Evolutionary conservation across 2,329 filamentous ascomycete species (phyloP), one percentile per base, ranked within the genome.

Genomic region (Trichoderma atrobrunneum): DNA sequence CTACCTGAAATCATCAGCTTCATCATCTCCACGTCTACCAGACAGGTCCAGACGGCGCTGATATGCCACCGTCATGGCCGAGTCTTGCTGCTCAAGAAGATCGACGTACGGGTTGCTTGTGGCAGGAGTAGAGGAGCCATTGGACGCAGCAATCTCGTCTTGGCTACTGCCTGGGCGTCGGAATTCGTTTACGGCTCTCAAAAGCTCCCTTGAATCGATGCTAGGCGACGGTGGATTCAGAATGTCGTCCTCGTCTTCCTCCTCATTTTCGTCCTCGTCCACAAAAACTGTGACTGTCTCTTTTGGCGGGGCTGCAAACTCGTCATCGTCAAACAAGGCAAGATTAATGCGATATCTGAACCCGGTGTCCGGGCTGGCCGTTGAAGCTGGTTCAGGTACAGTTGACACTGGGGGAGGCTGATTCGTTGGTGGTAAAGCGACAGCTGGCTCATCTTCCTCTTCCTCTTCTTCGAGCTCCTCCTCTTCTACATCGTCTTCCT

Each of bases 1-100:
- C 74, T 77, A 80, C 79, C 78, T 78, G 72, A 80, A 78, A 72
- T 80, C 78, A 76, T 80, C 78, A 74, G 78, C 75, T 72, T 74
- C 71, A 34, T 78, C 72, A 71, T 75, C 75, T 65, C 67, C 71
- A 72, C 67, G 71, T 64, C 67, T 72, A 32, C 66, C 72, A 39
- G 72, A 74, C 34, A 76, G 74, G 56, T 78, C 78, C 26, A 78
- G 74, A 48, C 72, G 79, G 32, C 76, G 77, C n/a, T 80, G 74
- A 66, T 78, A 79, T 56, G 76, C 76, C 36, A 76, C 72, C 32
- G 77, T 76, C 77, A 80, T 78, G 70, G 77, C 77, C 64, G 77
- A 73, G 39, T 81, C 78, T 39, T 76, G 78, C 69, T 78, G 75
- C 73, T 81, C 78, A 64, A 80, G 75, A 48, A 79, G 73, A 63